phyloP scores from a whole-genome alignment of 257 asterid genomes.

The Handroanthus guayacan region DNA sequence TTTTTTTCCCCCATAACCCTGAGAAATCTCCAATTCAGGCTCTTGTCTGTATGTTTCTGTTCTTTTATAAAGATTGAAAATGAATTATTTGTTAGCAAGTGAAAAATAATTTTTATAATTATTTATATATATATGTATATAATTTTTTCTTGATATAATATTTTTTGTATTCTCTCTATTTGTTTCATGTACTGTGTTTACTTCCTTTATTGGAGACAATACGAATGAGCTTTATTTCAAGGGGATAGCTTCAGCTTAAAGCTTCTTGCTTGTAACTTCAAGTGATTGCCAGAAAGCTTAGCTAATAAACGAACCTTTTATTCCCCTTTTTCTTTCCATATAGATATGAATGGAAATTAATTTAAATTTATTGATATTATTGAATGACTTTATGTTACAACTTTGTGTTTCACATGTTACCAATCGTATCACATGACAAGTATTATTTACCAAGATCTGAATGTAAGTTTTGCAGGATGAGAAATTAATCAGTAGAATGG shows the following conservation, averaged over 20 bases:
- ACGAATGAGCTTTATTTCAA: background rate
- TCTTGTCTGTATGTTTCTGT: background rate
- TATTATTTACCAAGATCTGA: too few relatives aligned
- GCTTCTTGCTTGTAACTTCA: background rate
- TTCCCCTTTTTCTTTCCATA: too few relatives aligned
- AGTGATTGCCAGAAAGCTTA: too few relatives aligned
- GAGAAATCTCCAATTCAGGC: background rate
- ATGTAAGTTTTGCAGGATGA: too few relatives aligned
- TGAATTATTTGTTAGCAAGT: background rate
- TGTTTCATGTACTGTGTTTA: conserved; percentile 16
- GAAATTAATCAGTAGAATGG: too few relatives aligned
- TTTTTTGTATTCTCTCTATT: background rate
- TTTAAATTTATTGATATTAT: too few relatives aligned
- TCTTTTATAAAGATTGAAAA: background rate
- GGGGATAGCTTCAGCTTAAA: background rate
- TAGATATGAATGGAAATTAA: background rate
- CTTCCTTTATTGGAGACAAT: conserved; percentile 16
- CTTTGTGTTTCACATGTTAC: too few relatives aligned
- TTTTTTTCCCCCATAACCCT: background rate
- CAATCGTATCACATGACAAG: too few relatives aligned
- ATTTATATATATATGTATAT: too few relatives aligned
- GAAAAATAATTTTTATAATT: background rate
- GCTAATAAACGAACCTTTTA: too few relatives aligned
- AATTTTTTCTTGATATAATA: too few relatives aligned
- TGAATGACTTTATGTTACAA: too few relatives aligned